phyloP scores from a whole-genome alignment of 495 filamentous ascomycete species.

The Penicillium parvum region DNA sequence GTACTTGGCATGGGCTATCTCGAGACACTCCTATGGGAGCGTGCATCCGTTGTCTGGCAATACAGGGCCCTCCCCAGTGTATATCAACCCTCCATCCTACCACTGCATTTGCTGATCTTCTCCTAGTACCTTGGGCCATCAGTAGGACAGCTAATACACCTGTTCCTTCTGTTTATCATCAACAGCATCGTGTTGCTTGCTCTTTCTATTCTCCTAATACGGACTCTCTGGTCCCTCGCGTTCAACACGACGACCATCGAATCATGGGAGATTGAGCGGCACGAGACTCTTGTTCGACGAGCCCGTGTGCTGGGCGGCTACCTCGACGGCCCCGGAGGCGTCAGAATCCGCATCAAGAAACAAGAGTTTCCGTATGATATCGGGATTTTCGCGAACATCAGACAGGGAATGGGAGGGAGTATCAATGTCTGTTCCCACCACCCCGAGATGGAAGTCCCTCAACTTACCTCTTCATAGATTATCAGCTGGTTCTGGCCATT shows the following conservation, averaged over 20 bases:
- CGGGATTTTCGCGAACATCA: slow-evolving; percentile 76
- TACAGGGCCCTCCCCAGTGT: slow-evolving; percentile 65
- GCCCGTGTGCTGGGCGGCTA: slow-evolving; percentile 54
- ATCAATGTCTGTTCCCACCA: slow-evolving; percentile 30
- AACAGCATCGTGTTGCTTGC: slow-evolving; percentile 62
- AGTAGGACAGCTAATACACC: slow-evolving; percentile 53
- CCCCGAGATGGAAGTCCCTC: background rate
- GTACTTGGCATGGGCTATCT: slow-evolving; percentile 64
- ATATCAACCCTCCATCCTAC: slow-evolving; percentile 16
- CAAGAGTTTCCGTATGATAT: slow-evolving; percentile 93
- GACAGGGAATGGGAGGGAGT: slow-evolving; percentile 67
- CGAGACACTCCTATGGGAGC: slow-evolving; percentile 52
- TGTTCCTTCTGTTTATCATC: slow-evolving; percentile 60
- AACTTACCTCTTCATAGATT: slow-evolving; percentile 23
- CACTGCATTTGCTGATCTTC: slow-evolving; percentile 7
- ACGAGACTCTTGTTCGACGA: slow-evolving; percentile 66
- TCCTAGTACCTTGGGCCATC: slow-evolving; percentile 72
- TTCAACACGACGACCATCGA: slow-evolving; percentile 83
- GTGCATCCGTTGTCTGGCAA: slow-evolving; percentile 60
- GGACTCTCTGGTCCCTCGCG: slow-evolving; percentile 53
- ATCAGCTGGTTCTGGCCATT: slow-evolving; percentile 65
- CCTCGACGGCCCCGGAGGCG: slow-evolving; percentile 58
- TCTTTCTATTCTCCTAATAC: slow-evolving; percentile 59
- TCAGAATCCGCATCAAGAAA: slow-evolving; percentile 48
- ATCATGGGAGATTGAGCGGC: slow-evolving; percentile 85